Conservation (phyloP, 768 basidiomycete species). For the Termitomyces sp. region DNA sequence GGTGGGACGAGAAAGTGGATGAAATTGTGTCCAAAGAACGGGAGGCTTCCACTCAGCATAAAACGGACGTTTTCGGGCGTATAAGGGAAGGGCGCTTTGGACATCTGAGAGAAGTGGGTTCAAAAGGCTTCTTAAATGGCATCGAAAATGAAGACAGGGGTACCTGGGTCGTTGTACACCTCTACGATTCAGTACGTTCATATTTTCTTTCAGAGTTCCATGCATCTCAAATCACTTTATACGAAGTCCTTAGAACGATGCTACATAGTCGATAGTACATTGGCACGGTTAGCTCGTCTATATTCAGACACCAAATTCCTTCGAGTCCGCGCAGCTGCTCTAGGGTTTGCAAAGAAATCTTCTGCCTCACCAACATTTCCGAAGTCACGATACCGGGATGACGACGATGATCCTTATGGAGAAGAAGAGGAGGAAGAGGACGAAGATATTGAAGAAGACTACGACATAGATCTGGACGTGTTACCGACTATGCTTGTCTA, state of each 20-base stretch:
- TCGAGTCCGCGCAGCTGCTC: slow-evolving; percentile 67
- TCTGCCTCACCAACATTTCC: slow-evolving; percentile 14
- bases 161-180: slow-evolving; percentile 81
- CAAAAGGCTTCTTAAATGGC: slow-evolving; percentile 65
- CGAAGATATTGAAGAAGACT: slow-evolving; percentile 44
- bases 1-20: slow-evolving; percentile 40
- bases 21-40: slow-evolving; percentile 39
- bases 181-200: slow-evolving; percentile 70
- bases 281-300: slow-evolving; percentile 62
- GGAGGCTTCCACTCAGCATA: slow-evolving; percentile 24
- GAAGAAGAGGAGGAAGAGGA: slow-evolving; percentile 39
- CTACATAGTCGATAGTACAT: slow-evolving; percentile 59
- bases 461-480: slow-evolving; percentile 71
- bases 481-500: slow-evolving; percentile 77
- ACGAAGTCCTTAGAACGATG: slow-evolving; percentile 71
- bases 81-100: slow-evolving; percentile 59
- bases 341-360: slow-evolving; percentile 56
- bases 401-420: slow-evolving; percentile 18
- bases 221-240: background rate
- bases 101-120: slow-evolving; percentile 76
- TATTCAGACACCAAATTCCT: slow-evolving; percentile 76
- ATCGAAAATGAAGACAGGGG: slow-evolving; percentile 67
- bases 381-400: slow-evolving; percentile 24
- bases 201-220: background rate
- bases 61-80: slow-evolving; percentile 41